Conservation (phyloP, 345 rosid species). For the Luvunga scandens region DNA sequence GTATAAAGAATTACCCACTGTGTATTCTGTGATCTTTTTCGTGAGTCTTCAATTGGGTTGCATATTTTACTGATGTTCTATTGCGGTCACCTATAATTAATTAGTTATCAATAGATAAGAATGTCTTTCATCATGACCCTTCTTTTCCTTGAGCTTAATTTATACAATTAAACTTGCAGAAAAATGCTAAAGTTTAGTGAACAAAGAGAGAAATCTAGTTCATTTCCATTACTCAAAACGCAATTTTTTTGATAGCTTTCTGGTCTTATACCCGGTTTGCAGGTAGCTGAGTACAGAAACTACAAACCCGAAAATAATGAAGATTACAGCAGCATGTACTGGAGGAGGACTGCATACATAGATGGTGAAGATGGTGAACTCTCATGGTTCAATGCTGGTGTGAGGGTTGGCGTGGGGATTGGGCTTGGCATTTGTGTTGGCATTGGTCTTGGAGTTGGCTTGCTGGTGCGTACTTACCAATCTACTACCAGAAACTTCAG, state of each 20-base stretch:
- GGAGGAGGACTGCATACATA: conserved; percentile 59
- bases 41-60: not conserved
- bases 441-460: conserved; percentile 86
- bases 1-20: not conserved
- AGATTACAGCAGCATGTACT: conserved; percentile 59
- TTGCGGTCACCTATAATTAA: not conserved
- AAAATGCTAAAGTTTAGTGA: not conserved
- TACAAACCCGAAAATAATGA: conserved; percentile 58
- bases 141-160: not conserved
- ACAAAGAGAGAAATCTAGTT: not conserved
- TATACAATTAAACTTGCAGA: not conserved
- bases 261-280: conserved; percentile 7
- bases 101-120: not conserved
- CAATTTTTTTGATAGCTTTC: not conserved
- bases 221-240: not conserved
- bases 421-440: conserved; percentile 95
- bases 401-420: conserved; percentile 92
- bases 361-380: conserved; percentile 87
- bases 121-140: not conserved
- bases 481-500: conserved; percentile 73
- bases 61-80: not conserved
- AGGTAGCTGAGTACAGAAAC: conserved; percentile 52
- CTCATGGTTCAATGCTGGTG: conserved; percentile 96
- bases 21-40: not conserved
- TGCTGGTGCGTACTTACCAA: conserved; percentile 77